Evolutionary conservation across 1,284 basidiomycete genomes (phyloP).

Genomic region (Hemileia vastatrix): DNA sequence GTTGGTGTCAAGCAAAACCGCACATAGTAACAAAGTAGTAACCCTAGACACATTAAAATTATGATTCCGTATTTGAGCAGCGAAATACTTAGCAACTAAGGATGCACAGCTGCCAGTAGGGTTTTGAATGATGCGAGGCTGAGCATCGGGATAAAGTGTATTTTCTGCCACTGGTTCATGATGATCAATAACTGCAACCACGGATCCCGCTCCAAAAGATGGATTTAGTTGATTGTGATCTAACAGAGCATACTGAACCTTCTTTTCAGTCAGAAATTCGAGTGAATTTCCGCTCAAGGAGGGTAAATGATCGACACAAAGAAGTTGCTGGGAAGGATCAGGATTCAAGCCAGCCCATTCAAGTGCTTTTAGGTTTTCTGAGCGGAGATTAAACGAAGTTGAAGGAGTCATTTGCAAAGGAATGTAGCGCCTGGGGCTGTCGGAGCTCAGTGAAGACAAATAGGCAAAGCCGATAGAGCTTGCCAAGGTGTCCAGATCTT

Average conservation of each 20-base stretch:
- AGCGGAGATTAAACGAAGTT: slow-evolving; percentile 63
- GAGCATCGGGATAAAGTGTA: slow-evolving; percentile 53
- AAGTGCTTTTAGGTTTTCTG: slow-evolving; percentile 75
- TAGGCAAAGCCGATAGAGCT: slow-evolving; percentile 72
- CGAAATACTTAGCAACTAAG: slow-evolving; percentile 58
- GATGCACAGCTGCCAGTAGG: slow-evolving; percentile 67
- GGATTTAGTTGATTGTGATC: slow-evolving; percentile 74
- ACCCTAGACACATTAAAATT: slow-evolving; percentile 49
- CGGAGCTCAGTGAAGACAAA: slow-evolving; percentile 46
- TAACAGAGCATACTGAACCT: slow-evolving; percentile 65
- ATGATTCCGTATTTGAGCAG: slow-evolving; percentile 40
- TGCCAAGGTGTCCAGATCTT: slow-evolving; percentile 79
- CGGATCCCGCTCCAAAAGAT: slow-evolving; percentile 46
- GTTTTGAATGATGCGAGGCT: slow-evolving; percentile 56
- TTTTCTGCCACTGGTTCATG: slow-evolving; percentile 66
- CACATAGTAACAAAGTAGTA: slow-evolving; percentile 65
- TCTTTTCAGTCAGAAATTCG: slow-evolving; percentile 48
- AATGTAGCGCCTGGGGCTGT: slow-evolving; percentile 46
- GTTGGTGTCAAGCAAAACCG: slow-evolving; percentile 71
- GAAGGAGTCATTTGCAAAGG: slow-evolving; percentile 65
- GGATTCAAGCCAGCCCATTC: slow-evolving; percentile 52
- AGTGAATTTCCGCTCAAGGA: slow-evolving; percentile 19
- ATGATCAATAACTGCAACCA: slow-evolving; percentile 81
- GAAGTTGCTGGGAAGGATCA: slow-evolving; percentile 48
- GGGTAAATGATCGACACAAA: slow-evolving; percentile 55